Conservation (phyloP, 495 filamentous ascomycete species). For the Halenospora varia region DNA sequence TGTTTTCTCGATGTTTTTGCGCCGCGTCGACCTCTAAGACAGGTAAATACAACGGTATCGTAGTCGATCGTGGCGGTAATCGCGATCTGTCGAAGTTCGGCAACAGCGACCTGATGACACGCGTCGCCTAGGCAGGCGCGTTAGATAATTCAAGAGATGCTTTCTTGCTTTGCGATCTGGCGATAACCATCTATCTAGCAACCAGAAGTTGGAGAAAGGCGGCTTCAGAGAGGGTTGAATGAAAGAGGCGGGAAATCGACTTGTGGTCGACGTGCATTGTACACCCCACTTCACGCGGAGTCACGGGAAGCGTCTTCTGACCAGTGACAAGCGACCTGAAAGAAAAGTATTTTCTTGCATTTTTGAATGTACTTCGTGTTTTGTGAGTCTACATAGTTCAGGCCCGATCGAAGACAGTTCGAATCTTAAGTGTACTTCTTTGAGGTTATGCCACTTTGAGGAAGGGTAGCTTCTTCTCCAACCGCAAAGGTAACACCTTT, state of each 20-base stretch:
- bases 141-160: neutral
- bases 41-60: neutral
- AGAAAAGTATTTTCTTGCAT: neutral
- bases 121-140: conserved; percentile 1
- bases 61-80: neutral
- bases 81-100: neutral
- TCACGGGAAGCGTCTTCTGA: neutral
- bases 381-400: neutral
- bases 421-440: neutral
- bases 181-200: neutral
- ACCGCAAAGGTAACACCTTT: neutral
- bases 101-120: neutral
- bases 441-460: neutral
- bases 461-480: neutral
- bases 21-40: neutral
- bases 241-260: neutral
- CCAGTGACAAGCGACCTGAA: neutral
- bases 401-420: neutral
- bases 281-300: neutral
- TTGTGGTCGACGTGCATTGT: neutral
- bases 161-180: neutral
- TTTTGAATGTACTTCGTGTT: neutral
- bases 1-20: neutral
- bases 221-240: neutral
- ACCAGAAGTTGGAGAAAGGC: neutral